These are phyloP conservation scores for Myochromella boudieri DNA, from an alignment of 768 basidiomycete genomes.

Conservation along the genomic window DNA sequence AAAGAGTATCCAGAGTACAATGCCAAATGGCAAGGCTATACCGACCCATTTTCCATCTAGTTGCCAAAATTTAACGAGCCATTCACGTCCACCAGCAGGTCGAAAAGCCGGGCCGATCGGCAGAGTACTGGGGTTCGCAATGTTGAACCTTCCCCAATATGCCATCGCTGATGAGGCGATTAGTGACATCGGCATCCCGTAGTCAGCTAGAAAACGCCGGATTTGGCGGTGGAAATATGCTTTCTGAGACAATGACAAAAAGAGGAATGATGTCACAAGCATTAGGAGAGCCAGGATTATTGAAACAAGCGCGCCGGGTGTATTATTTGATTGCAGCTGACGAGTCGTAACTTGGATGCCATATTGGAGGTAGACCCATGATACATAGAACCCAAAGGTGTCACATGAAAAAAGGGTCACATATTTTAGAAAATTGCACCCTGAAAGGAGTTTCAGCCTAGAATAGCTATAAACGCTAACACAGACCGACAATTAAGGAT, in stretches of 20 bases:
- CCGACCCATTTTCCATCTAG: slow-evolving; percentile 87
- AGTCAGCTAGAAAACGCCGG: slow-evolving; percentile 78
- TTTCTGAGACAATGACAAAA: slow-evolving; percentile 62
- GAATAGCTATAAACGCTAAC: background rate
- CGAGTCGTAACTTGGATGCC: slow-evolving; percentile 82
- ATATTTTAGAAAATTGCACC: slow-evolving; percentile 82
- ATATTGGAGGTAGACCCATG: slow-evolving; percentile 88
- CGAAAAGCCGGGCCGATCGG: slow-evolving; percentile 70
- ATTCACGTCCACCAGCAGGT: slow-evolving; percentile 68
- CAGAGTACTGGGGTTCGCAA: slow-evolving; percentile 59
- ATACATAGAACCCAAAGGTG: slow-evolving; percentile 91
- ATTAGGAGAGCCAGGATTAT: slow-evolving; percentile 79
- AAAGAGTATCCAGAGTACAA: slow-evolving; percentile 87
- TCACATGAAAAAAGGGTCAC: slow-evolving; percentile 91
- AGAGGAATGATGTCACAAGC: slow-evolving; percentile 72
- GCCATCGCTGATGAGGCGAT: slow-evolving; percentile 75
- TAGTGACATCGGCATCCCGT: slow-evolving; percentile 89
- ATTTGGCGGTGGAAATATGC: slow-evolving; percentile 72
- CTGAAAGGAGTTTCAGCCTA: slow-evolving; percentile 42
- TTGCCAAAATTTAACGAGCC: slow-evolving; percentile 90
- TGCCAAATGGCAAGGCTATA: slow-evolving; percentile 85
- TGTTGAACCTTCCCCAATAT: slow-evolving; percentile 81
- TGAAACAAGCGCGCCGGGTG: slow-evolving; percentile 54
- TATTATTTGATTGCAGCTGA: slow-evolving; percentile 48
- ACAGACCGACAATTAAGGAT: slow-evolving; percentile 63